phyloP scores from a whole-genome alignment of 768 basidiomycete genomes.

The Termitomyces sp. region DNA sequence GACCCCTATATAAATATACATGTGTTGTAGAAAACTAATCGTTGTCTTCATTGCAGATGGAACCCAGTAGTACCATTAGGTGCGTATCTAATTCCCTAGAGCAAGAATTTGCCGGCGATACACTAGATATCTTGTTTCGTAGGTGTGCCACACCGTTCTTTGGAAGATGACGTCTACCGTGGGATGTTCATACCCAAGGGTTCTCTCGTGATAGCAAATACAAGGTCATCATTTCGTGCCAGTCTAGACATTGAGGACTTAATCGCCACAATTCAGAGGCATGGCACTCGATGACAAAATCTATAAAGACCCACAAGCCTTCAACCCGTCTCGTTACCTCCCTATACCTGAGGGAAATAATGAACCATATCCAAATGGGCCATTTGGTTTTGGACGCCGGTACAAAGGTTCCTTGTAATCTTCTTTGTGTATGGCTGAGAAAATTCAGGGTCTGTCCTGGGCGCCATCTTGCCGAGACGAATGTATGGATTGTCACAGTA shows the following conservation, averaged over 20 bases:
- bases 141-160: not conserved
- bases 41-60: not conserved
- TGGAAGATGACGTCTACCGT: not conserved
- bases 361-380: conserved; percentile 5
- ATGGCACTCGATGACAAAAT: conserved; percentile 29
- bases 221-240: not conserved
- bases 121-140: not conserved
- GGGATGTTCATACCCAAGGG: not conserved
- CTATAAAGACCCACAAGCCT: conserved; percentile 32
- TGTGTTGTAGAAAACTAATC: not conserved
- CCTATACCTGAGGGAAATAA: conserved; percentile 12
- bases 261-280: conserved; percentile 24
- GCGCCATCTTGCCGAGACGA: conserved; percentile 33
- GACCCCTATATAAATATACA: conserved; percentile 6
- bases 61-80: not conserved
- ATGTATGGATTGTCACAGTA: conserved; percentile 20
- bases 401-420: not conserved
- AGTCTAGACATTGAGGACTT: conserved; percentile 7
- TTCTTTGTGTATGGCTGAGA: not conserved
- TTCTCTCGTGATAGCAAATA: not conserved
- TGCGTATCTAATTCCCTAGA: conserved; percentile 4
- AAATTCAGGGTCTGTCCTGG: conserved; percentile 33
- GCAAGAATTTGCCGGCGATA: not conserved
- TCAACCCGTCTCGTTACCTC: conserved; percentile 36
- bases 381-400: conserved; percentile 18